phyloP scores from a whole-genome alignment of 2,329 filamentous ascomycete genomes.

The Colletotrichum musae region DNA sequence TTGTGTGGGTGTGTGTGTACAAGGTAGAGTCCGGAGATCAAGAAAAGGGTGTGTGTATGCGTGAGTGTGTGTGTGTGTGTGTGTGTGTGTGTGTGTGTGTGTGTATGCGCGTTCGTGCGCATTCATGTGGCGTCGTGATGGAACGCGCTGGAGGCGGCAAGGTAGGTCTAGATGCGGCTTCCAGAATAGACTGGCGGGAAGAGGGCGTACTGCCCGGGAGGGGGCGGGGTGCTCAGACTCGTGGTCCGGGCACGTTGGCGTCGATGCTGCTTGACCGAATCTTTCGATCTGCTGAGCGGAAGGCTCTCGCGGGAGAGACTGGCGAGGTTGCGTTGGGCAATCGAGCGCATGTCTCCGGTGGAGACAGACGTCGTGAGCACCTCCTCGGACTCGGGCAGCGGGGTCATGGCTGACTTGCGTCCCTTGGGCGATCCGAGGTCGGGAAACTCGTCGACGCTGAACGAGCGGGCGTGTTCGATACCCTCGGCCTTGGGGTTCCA shows the following conservation, averaged over 20 bases:
- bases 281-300: constrained; percentile 49
- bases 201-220: constrained; percentile 62
- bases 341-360: constrained; percentile 32
- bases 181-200: constrained; percentile 55
- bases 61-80: background rate
- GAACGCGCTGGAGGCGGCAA: background rate
- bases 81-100: background rate
- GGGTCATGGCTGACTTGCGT: constrained; percentile 33
- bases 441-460: constrained; percentile 42
- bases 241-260: constrained; percentile 62
- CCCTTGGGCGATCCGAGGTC: constrained; percentile 41
- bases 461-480: constrained; percentile 49
- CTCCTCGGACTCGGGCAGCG: constrained; percentile 39
- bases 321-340: constrained; percentile 25
- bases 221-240: constrained; percentile 60
- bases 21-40: background rate
- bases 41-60: background rate
- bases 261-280: constrained; percentile 47
- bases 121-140: constrained; percentile 4
- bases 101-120: background rate
- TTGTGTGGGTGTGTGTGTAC: background rate
- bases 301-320: constrained; percentile 48
- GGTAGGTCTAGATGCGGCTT: constrained; percentile 49
- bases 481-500: constrained; percentile 48
- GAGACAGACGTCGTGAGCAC: constrained; percentile 32